Conservation (phyloP, 768 basidiomycete species). For the Kwoniella heveanensis region DNA sequence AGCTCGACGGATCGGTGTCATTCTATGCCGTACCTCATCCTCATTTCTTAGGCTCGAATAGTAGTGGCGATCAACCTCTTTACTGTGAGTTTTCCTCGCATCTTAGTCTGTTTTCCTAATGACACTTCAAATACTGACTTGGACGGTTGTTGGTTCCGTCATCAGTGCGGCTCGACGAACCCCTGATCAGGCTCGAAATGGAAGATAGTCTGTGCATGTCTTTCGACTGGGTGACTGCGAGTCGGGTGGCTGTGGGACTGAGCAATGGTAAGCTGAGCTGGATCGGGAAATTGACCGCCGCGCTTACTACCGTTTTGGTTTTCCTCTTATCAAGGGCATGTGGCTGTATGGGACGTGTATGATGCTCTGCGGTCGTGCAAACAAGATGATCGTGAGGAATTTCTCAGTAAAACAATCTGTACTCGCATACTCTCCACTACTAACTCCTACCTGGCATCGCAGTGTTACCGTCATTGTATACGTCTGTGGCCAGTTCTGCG, state of each 20-base stretch:
- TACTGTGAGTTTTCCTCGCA: conserved; percentile 31
- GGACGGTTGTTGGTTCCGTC: too few relatives aligned
- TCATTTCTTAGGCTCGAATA: neutral
- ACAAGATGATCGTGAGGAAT: conserved; percentile 20
- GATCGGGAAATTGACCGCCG: too few relatives aligned
- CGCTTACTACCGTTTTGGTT: too few relatives aligned
- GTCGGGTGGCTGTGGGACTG: conserved; percentile 76
- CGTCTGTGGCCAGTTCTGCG: conserved; percentile 20
- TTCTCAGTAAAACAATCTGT: too few relatives aligned
- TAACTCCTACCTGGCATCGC: too few relatives aligned
- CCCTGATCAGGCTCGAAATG: conserved; percentile 71
- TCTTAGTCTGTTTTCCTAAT: too few relatives aligned
- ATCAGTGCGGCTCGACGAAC: conserved; percentile 59
- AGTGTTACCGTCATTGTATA: conserved; percentile 40
- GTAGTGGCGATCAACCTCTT: conserved; percentile 12
- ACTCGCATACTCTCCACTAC: too few relatives aligned
- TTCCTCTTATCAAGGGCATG: too few relatives aligned
- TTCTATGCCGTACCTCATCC: conserved; percentile 82
- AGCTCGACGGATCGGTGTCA: conserved; percentile 81
- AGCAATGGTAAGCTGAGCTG: conserved; percentile 67
- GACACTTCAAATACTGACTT: conserved; percentile 13
- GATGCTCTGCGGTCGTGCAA: conserved; percentile 33
- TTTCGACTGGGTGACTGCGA: conserved; percentile 88
- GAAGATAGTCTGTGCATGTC: conserved; percentile 76
- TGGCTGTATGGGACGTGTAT: conserved; percentile 52